phyloP scores from a whole-genome alignment of 345 rosid species.

The Aethionema arabicum region DNA sequence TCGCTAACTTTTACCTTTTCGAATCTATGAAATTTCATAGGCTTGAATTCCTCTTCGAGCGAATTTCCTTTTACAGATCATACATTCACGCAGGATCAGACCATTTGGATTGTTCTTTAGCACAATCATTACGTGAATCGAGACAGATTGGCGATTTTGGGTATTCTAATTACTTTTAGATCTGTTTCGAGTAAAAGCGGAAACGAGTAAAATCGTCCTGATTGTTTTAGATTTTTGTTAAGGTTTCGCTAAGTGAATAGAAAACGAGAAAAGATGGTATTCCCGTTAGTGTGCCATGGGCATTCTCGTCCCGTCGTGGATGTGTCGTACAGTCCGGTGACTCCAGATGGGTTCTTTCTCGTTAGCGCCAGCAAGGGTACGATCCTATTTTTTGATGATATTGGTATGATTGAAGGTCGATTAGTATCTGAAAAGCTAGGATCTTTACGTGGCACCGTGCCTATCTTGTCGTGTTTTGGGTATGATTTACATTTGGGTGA shows the following conservation, averaged over 20 bases:
- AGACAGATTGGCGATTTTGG: conserved; percentile 1
- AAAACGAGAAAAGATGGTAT: conserved; percentile 53
- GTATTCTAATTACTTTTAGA: background rate
- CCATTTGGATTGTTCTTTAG: conserved; percentile 19
- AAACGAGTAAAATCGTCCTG: background rate
- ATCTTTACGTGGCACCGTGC: conserved; percentile 7
- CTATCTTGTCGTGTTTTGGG: conserved; percentile 3
- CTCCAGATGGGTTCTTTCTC: conserved; percentile 85
- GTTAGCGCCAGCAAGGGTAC: conserved; percentile 85
- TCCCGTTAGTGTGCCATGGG: conserved; percentile 80
- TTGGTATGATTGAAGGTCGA: conserved; percentile 2
- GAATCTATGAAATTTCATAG: background rate
- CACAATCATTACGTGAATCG: conserved; percentile 4
- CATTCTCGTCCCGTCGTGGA: conserved; percentile 88
- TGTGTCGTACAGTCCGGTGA: conserved; percentile 69
- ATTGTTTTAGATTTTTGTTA: conserved; percentile 16
- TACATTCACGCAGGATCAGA: conserved; percentile 20
- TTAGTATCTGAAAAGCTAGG: conserved; percentile 5
- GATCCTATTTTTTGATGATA: background rate
- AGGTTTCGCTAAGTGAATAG: conserved; percentile 35
- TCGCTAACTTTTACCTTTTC: conserved; percentile 4
- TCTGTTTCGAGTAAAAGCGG: background rate
- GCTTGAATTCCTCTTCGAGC: conserved; percentile 31
- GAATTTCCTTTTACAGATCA: conserved; percentile 5
- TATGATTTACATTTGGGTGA: background rate